Conservation (phyloP, 208 protist genomes). For the Trypanosoma brucei region DNA sequence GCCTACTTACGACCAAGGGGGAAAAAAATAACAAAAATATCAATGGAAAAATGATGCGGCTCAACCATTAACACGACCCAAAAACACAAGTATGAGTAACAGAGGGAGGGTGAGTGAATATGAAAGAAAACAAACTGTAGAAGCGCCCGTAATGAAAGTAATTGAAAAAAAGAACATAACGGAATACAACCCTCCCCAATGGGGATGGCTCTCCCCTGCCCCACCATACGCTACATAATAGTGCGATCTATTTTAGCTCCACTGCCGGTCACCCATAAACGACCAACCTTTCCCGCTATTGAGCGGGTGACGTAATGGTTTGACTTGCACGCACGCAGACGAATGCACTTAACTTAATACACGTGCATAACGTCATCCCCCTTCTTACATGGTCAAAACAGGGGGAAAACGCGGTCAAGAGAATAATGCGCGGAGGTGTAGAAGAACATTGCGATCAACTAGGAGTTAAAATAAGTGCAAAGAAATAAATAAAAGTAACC, state of each 20-base stretch:
- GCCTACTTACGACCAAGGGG: not conserved
- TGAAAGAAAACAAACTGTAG: not conserved
- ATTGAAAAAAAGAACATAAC: constrained; percentile 14
- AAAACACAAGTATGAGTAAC: too few species aligned
- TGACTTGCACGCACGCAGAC: not conserved
- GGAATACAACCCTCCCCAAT: not conserved
- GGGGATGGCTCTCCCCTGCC: not conserved
- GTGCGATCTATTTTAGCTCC: too few species aligned
- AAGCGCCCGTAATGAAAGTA: not conserved
- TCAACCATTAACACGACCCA: too few species aligned
- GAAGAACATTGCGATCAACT: too few species aligned
- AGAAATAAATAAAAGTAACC: too few species aligned
- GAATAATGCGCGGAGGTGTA: too few species aligned
- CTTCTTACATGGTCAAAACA: not conserved
- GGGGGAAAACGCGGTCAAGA: too few species aligned
- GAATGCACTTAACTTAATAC: not conserved
- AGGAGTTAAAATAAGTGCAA: too few species aligned
- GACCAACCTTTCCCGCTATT: too few species aligned
- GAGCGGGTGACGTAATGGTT: not conserved
- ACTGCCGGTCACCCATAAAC: too few species aligned
- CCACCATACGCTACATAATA: too few species aligned
- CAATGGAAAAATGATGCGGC: too few species aligned
- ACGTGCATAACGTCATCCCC: not conserved
- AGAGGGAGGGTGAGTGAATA: not conserved
- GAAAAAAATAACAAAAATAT: not conserved